phyloP scores from a whole-genome alignment of 2,329 filamentous ascomycete genomes.

The Fusarium xyrophilum region DNA sequence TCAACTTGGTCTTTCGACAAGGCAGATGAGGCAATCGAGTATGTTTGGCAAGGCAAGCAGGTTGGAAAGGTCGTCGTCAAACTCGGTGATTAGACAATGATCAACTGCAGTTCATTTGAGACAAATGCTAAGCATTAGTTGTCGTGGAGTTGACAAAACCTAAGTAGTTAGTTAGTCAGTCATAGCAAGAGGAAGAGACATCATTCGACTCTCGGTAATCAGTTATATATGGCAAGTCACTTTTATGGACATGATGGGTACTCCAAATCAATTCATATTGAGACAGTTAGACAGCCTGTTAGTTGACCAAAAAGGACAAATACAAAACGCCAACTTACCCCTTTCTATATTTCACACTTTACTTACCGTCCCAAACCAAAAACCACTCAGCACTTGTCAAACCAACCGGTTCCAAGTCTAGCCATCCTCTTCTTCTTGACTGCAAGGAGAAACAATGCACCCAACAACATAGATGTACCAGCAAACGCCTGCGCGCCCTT shows the following conservation, averaged over 20 bases:
- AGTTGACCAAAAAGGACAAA: neutral
- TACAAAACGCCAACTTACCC: neutral
- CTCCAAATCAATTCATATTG: neutral
- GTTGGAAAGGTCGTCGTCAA: conserved; percentile 51
- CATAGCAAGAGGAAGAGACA: neutral
- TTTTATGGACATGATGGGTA: neutral
- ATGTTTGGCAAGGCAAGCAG: conserved; percentile 52
- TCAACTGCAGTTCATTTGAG: neutral
- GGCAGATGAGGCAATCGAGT: conserved; percentile 51
- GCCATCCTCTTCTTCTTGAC: conserved; percentile 51
- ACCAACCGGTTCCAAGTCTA: conserved; percentile 48
- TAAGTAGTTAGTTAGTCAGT: neutral
- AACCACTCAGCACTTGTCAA: conserved; percentile 46
- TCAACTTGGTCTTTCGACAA: conserved; percentile 48
- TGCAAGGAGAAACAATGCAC: conserved; percentile 48
- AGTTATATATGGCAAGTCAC: neutral
- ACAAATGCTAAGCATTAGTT: neutral
- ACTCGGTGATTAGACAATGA: neutral
- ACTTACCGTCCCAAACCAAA: neutral
- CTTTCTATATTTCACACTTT: neutral
- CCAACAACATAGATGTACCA: conserved; percentile 51
- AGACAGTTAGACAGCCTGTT: neutral
- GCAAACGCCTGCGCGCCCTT: conserved; percentile 58
- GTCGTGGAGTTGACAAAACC: neutral
- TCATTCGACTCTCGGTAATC: neutral